Evolutionary conservation across 2,329 filamentous ascomycete species (phyloP).

Genomic region (Clarireedia paspali): DNA sequence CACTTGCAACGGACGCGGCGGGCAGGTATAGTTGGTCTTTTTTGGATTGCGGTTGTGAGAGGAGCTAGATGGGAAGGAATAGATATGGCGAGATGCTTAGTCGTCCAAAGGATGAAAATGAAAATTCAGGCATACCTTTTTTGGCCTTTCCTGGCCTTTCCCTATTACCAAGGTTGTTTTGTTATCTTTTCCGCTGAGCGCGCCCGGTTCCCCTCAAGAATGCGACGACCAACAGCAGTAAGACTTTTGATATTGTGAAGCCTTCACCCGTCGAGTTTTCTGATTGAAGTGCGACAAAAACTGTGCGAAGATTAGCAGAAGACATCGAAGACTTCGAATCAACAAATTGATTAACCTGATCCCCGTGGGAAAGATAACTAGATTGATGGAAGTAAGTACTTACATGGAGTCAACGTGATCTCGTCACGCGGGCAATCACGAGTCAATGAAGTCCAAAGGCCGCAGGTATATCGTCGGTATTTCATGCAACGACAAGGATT

Average conservation of each 20-base stretch:
- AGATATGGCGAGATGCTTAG: neutral
- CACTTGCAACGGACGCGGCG: conserved; percentile 4
- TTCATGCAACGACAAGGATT: neutral
- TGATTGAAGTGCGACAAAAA: neutral
- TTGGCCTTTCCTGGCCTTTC: neutral
- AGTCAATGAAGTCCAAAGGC: neutral
- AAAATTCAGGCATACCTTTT: conserved; percentile 9
- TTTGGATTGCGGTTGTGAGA: neutral
- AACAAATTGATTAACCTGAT: too few relatives aligned
- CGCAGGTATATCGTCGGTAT: neutral
- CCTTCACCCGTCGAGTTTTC: neutral
- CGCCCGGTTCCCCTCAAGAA: neutral
- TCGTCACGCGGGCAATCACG: neutral
- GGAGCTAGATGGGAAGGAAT: neutral
- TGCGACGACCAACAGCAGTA: neutral
- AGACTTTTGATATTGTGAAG: neutral
- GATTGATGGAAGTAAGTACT: neutral
- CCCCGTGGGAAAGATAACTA: neutral
- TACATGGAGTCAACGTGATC: neutral
- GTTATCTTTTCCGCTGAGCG: too few relatives aligned
- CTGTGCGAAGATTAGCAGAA: conserved; percentile 1
- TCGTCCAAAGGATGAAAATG: neutral
- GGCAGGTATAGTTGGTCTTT: conserved; percentile 3
- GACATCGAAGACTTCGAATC: neutral
- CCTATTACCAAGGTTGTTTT: neutral